Percentiles rank a stretch among this genome's conserved stretches.
phyloP scores from a whole-genome alignment of 169 alveolate genomes.

The Eimeria necatrix region DNA sequence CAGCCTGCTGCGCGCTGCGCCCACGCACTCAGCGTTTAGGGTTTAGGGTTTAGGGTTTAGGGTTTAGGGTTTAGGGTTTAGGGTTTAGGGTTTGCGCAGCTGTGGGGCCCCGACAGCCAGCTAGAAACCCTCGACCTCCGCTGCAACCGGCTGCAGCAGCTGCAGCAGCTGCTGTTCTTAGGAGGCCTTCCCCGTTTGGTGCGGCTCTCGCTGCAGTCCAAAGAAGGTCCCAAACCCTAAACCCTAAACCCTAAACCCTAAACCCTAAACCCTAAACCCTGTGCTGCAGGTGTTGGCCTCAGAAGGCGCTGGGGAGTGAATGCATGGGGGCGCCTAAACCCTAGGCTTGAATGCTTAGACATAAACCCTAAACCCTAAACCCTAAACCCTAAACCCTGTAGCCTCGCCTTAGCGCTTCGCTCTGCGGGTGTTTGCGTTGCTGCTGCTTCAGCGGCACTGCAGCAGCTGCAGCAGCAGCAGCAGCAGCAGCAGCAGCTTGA shows the following conservation, averaged over 20 bases:
- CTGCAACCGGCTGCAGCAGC: neutral
- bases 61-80: neutral
- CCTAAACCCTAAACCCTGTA: no score
- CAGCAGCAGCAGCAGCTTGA: neutral
- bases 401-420: neutral
- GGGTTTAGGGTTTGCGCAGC: constrained; percentile 22
- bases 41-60: neutral
- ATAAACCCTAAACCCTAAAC: no score
- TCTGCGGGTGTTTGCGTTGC: neutral
- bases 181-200: neutral
- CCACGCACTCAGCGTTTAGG: neutral
- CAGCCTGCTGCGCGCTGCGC: no score
- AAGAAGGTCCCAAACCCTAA: neutral
- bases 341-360: no score
- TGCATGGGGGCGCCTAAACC: no score
- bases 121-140: constrained; percentile 7
- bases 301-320: no score
- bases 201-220: neutral
- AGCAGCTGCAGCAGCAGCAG: constrained; percentile 18
- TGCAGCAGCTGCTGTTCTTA: constrained; percentile 29
- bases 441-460: constrained; percentile 32
- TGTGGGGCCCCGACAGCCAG: constrained; percentile 25
- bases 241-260: constrained; percentile 8
- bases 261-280: no score
- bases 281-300: no score